These are phyloP conservation scores for Tuber borchii DNA, from an alignment of 495 filamentous ascomycete species.

Conservation along the genomic window DNA sequence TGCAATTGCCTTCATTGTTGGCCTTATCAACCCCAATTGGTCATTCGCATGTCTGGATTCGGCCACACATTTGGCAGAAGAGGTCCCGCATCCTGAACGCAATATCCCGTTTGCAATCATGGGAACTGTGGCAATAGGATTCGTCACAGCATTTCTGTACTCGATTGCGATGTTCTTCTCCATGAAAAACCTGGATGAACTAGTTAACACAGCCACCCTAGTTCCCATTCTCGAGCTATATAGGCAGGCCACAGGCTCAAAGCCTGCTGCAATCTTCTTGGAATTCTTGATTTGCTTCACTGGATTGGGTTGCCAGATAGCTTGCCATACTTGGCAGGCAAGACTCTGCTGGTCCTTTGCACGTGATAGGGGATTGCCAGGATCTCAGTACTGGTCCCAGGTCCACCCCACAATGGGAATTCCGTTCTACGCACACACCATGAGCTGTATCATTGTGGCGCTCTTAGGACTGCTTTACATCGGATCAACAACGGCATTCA, in stretches of 20 bases:
- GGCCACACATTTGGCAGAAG: constrained; percentile 59
- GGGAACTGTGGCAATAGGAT: constrained; percentile 55
- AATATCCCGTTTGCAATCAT: constrained; percentile 54
- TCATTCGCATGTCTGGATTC: constrained; percentile 57
- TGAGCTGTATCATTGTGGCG: constrained; percentile 49
- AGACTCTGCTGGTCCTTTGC: constrained; percentile 58
- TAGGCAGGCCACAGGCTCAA: constrained; percentile 50
- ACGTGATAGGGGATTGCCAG: constrained; percentile 54
- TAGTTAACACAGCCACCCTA: constrained; percentile 49
- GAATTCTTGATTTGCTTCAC: constrained; percentile 53
- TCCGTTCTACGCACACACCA: constrained; percentile 50
- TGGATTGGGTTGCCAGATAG: constrained; percentile 52
- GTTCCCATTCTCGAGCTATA: constrained; percentile 57
- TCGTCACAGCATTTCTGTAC: constrained; percentile 54
- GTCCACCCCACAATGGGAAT: constrained; percentile 51
- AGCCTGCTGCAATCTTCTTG: constrained; percentile 53
- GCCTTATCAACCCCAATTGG: constrained; percentile 58
- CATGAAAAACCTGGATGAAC: constrained; percentile 48
- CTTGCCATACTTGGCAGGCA: constrained; percentile 51
- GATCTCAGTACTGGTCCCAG: constrained; percentile 46
- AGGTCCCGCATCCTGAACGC: constrained; percentile 50
- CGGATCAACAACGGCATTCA: constrained; percentile 52
- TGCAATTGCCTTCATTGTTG: constrained; percentile 61
- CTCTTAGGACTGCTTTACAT: constrained; percentile 53
- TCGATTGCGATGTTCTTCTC: constrained; percentile 57